Evolutionary conservation across 148 eudicot genomes (phyloP).

Genomic region (Vaccinium macrocarpon): DNA sequence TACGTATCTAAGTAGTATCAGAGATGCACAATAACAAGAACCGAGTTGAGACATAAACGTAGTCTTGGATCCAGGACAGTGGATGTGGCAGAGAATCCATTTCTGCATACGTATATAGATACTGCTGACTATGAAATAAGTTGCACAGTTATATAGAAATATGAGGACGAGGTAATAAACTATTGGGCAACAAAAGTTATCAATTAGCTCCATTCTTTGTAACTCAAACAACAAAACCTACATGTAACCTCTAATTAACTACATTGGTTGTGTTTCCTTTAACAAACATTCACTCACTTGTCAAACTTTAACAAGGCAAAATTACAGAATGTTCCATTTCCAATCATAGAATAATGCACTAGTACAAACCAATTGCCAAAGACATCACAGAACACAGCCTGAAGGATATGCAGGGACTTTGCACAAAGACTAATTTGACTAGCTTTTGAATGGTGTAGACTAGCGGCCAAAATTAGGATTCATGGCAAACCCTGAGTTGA

Average conservation of each 20-base stretch:
- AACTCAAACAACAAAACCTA: not conserved
- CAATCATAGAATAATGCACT: not conserved
- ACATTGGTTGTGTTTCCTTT: not conserved
- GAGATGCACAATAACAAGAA: not conserved
- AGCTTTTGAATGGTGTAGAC: conserved; percentile 3
- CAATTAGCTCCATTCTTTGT: not conserved
- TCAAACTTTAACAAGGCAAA: not conserved
- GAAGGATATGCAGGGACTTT: not conserved
- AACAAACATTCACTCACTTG: not conserved
- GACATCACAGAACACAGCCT: conserved; percentile 5
- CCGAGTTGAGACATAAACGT: not conserved
- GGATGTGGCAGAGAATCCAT: not conserved
- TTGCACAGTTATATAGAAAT: not conserved
- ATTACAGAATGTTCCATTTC: not conserved
- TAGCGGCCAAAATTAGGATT: not conserved
- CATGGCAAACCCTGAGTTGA: not conserved
- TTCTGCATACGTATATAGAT: not conserved
- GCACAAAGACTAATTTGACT: not conserved
- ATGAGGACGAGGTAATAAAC: not conserved
- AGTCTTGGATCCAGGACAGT: not conserved
- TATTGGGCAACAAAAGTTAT: not conserved
- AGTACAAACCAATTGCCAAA: not conserved
- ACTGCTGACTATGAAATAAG: not conserved
- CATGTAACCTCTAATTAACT: not conserved
- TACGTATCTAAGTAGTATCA: not conserved